Conservation (phyloP, 2,329 filamentous ascomycete species). For the Scopulariopsis brevicaulis region DNA sequence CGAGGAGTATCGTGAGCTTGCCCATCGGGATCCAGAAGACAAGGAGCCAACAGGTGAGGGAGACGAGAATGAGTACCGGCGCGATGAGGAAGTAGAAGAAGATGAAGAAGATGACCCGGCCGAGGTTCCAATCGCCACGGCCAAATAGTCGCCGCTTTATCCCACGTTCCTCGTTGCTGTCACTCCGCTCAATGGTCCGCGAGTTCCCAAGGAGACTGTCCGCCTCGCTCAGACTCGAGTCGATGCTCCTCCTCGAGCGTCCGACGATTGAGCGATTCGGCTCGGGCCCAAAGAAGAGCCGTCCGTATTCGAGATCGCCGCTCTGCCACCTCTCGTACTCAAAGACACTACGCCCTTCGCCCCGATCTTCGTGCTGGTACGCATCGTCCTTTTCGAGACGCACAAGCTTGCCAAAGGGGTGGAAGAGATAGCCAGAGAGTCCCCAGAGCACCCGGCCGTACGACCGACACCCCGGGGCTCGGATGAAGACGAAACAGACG, state of each 20-base stretch:
- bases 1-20: constrained; percentile 79
- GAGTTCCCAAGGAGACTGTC: constrained; percentile 71
- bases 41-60: constrained; percentile 84
- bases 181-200: constrained; percentile 19
- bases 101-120: constrained; percentile 87
- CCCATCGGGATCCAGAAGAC: constrained; percentile 99
- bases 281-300: constrained; percentile 87
- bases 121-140: constrained; percentile 89
- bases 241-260: constrained; percentile 75
- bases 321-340: constrained; percentile 99
- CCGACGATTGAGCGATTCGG: constrained; percentile 63
- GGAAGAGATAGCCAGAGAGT: constrained; percentile 77
- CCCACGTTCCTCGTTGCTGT: constrained; percentile 20
- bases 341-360: constrained; percentile 91
- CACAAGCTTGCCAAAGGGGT: constrained; percentile 95
- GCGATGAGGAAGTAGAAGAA: constrained; percentile 93
- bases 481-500: constrained; percentile 69
- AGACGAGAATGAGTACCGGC: constrained; percentile 75
- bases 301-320: constrained; percentile 88
- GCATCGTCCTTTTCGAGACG: constrained; percentile 87
- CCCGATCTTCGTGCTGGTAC: constrained; percentile 88
- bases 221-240: constrained; percentile 73
- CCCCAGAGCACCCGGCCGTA: constrained; percentile 83
- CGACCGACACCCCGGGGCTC: constrained; percentile 66
- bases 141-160: constrained; percentile 85